A percentile compares a stretch with the other conserved stretches of the same genome.
Conservation (phyloP, 768 basidiomycete species). For the Hypholoma fasciculare region DNA sequence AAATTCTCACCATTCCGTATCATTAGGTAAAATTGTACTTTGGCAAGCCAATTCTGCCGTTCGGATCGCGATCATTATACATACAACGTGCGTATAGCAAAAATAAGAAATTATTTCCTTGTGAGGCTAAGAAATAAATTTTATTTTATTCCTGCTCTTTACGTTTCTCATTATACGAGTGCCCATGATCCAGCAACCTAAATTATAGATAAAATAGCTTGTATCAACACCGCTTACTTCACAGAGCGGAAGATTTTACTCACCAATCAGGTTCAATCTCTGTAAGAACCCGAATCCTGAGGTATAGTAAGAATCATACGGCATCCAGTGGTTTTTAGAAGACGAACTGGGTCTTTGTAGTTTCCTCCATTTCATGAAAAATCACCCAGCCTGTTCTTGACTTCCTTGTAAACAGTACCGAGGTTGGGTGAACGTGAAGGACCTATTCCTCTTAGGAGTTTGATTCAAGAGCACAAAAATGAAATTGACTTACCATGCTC, state of each 20-base stretch:
- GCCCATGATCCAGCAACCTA: conserved; percentile 25
- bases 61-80: too few species aligned
- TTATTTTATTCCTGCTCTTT: not conserved
- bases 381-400: conserved; percentile 92
- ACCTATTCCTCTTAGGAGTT: conserved; percentile 41
- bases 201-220: conserved; percentile 1
- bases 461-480: not conserved
- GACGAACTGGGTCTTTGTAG: conserved; percentile 87
- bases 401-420: conserved; percentile 91
- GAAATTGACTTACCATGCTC: conserved; percentile 57
- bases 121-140: too few species aligned
- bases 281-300: conserved; percentile 87
- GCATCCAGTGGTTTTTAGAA: not conserved
- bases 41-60: too few species aligned
- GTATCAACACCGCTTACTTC: not conserved
- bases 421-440: conserved; percentile 90
- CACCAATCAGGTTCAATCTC: conserved; percentile 96
- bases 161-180: conserved; percentile 19
- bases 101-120: not conserved
- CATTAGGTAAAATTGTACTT: too few species aligned
- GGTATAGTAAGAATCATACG: not conserved
- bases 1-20: too few species aligned
- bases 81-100: not conserved
- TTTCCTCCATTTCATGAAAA: conserved; percentile 95
- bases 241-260: not conserved